Base-by-base conservation (phyloP, 805 yeast genomes). In the Ogataea ramenticola region DNA sequence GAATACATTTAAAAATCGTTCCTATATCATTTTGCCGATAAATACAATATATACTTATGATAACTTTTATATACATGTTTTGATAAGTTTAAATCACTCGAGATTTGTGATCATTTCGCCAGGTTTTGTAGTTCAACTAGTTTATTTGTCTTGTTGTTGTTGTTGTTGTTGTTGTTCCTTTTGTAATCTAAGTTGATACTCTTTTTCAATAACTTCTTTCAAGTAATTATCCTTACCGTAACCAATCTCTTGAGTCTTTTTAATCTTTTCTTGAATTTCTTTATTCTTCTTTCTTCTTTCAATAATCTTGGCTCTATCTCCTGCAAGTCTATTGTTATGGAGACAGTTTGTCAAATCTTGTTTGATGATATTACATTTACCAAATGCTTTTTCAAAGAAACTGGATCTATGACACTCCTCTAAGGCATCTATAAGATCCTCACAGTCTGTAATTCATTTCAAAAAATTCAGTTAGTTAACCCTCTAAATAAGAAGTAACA, bases 371-470 rank as follows among this genome's bases (percentile, higher is more conserved):
- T 88, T 87, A 66, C 99, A 91, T 46, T 77, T 70, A 24, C 98
- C 98, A 52, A 87, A 68, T 8, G 86, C 80, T 59, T 85, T 78
- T 51, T 77, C 73, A 47, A 84, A 53, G 51, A 80, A 83, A 44
- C 80, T 83, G 43, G 72, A 72, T 46, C 78, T 73, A 56, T 90
- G 96, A 60, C 99, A 91, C 58, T 86, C 82, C 55, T 91, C 96
- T 6, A 91, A 74, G 0, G 95, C 96, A 48, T 82, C 81, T 61
- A 93, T 88, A 35, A 88, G 73, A 48, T 82, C 86, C 42, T 76
- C 79, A 62, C 99, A 91, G 17, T 84, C 84, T 74, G 45, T 22
- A 22, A 19, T 5, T 7, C n/a, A 7, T 6, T 19, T 36, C 14
- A 15, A 22, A 11, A 7, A 14, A 22, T 10, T 7, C 15, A 20